phyloP scores from a whole-genome alignment of 1,284 basidiomycete genomes.

The Trametes sp. region DNA sequence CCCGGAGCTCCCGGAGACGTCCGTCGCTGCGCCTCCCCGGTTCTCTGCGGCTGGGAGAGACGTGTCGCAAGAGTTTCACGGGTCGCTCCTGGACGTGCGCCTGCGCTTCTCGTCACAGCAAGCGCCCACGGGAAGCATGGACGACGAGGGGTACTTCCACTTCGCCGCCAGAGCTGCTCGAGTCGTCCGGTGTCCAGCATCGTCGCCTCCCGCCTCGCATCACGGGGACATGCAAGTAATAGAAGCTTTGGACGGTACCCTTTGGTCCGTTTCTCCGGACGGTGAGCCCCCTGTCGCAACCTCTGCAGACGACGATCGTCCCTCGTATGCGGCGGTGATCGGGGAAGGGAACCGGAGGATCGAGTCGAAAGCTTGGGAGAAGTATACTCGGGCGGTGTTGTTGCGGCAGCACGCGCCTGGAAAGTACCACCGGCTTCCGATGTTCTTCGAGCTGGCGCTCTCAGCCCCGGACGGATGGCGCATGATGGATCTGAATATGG shows the following conservation, averaged over 20 bases:
- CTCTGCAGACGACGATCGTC: background rate
- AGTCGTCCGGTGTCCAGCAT: background rate
- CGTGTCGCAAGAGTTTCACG: slow-evolving; percentile 12
- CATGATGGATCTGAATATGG: background rate
- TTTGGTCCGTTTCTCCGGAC: background rate
- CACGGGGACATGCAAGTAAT: background rate
- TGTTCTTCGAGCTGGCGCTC: background rate
- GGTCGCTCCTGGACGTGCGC: background rate
- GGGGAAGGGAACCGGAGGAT: background rate
- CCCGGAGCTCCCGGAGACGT: slow-evolving; percentile 30
- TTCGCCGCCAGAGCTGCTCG: slow-evolving; percentile 14
- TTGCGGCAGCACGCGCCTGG: background rate
- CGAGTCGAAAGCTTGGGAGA: background rate
- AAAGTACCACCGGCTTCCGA: background rate
- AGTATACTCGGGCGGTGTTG: background rate
- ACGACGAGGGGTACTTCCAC: slow-evolving; percentile 16
- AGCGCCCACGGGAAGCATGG: slow-evolving; percentile 20
- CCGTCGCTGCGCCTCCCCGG: background rate
- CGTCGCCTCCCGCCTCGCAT: background rate
- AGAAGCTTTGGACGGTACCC: background rate
- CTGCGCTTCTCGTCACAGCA: slow-evolving; percentile 14
- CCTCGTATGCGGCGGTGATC: background rate
- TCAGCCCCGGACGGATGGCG: background rate
- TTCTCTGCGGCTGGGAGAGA: slow-evolving; percentile 21
- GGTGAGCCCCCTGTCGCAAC: background rate